Base-by-base conservation (phyloP, 2,329 filamentous ascomycete genomes). In the Ophiostoma quercus region DNA sequence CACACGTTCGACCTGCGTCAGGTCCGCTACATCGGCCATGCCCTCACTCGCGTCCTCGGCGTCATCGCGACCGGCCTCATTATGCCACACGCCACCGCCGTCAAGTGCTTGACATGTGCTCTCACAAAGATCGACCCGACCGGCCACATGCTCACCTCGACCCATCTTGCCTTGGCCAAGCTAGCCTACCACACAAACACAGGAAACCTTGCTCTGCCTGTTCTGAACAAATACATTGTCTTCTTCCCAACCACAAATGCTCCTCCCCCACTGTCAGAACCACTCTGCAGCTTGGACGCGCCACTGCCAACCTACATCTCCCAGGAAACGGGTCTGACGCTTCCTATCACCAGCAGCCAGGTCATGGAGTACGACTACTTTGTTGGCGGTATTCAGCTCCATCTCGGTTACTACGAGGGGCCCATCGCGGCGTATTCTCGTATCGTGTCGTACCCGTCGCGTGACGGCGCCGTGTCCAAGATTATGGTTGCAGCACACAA, bases 401-500 rank as follows among this genome's bases (percentile, higher is more conserved):
- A 83, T 1, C 78, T 83, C 67, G 82, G 84, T 71, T 79, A 87
- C 72, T 94, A 90, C 90, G 76, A 79, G 22, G 85, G 84, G 70
- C 89, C 90, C 0, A 79, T 84, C 19, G 83, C 83, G 51, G 87
- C 88, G 39, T 83, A 93, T 34, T 86, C 88, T 74, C 83, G 86
- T 71, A 85, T 87, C 62, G 82, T 96, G 47, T 86, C 88, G 2
- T 88, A 89, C 70, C 92, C 93, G 0, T 82, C 84, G 0, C 83
- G 82, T 68, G 88, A 88, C 25, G 81, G 83, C 41, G 84, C 87
- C 47, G 83, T 87, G 14, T 94, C 90, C 78, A 89, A 88, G 77
- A 84, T 96, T 67, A 95, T 95, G 90, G 83, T 91, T 3, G 92
- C 97, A 74, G 92, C 92, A 6, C 94, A 96, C 82, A 96, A 94